Percentiles rank a stretch among this genome's conserved stretches.
phyloP scores from a whole-genome alignment of 345 rosid species.

The Acer saccharum region DNA sequence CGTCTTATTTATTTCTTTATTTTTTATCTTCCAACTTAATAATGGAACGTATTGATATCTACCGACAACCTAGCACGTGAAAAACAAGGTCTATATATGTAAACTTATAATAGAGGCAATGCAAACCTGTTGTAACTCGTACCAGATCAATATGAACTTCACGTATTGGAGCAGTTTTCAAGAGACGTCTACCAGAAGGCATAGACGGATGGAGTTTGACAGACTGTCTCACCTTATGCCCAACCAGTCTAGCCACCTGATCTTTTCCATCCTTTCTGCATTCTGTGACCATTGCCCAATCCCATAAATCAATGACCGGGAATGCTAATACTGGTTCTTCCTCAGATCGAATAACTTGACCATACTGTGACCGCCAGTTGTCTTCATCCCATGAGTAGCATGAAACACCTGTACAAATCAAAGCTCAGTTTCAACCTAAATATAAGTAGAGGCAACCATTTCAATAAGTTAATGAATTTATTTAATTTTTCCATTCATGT shows the following conservation, averaged over 20 bases:
- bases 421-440: constrained; percentile 17
- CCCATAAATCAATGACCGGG: constrained; percentile 72
- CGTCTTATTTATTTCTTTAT: neutral
- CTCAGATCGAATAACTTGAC: constrained; percentile 57
- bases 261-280: constrained; percentile 43
- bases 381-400: constrained; percentile 54
- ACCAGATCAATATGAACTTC: constrained; percentile 77
- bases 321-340: constrained; percentile 45
- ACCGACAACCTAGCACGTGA: neutral
- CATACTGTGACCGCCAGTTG: constrained; percentile 78
- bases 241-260: constrained; percentile 61
- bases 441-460: neutral
- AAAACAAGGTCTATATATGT: constrained; percentile 15
- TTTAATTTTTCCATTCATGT: neutral
- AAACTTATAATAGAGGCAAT: constrained; percentile 28
- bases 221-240: constrained; percentile 64
- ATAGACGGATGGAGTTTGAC: constrained; percentile 87
- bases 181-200: constrained; percentile 55
- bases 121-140: constrained; percentile 92
- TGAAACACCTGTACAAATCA: constrained; percentile 36
- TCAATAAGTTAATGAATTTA: neutral
- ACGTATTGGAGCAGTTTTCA: constrained; percentile 86
- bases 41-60: constrained; percentile 8
- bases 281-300: constrained; percentile 64
- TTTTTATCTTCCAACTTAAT: neutral